Evolutionary conservation across 1,284 basidiomycete genomes (phyloP).

Genomic region (Porodaedalea pini): DNA sequence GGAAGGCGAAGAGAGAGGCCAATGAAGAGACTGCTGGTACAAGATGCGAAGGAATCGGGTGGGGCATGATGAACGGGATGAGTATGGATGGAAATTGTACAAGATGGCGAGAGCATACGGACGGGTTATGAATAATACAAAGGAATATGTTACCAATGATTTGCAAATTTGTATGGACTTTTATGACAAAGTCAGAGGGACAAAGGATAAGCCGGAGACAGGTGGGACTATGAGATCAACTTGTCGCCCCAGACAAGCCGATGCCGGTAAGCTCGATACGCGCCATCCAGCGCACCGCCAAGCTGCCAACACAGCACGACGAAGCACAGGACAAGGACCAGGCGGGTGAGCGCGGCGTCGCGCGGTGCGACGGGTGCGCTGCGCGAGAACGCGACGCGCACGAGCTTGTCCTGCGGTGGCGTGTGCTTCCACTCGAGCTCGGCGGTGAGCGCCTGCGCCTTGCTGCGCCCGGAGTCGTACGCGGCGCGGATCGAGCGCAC

Average conservation of each 20-base stretch:
- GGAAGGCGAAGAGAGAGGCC: too few species aligned
- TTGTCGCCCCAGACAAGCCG: constrained; percentile 73
- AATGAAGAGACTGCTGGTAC: too few species aligned
- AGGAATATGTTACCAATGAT: neutral
- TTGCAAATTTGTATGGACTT: neutral
- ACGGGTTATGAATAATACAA: neutral
- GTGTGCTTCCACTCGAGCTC: constrained; percentile 72
- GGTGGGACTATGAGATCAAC: constrained; percentile 51
- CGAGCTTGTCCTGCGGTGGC: constrained; percentile 67
- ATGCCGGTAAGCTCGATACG: constrained; percentile 64
- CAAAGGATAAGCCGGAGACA: neutral
- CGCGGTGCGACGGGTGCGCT: constrained; percentile 61
- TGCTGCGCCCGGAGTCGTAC: constrained; percentile 66
- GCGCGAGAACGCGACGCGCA: constrained; percentile 65
- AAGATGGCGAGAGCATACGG: neutral
- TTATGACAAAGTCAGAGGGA: neutral
- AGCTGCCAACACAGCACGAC: constrained; percentile 52
- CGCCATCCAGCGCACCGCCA: constrained; percentile 60
- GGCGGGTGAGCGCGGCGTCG: constrained; percentile 60
- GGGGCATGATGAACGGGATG: too few species aligned
- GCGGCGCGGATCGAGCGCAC: constrained; percentile 54
- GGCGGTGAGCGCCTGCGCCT: constrained; percentile 58
- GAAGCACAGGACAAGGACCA: constrained; percentile 44
- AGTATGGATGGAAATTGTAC: neutral
- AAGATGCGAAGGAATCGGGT: too few species aligned